phyloP scores from a whole-genome alignment of 1,284 basidiomycete genomes.

The Cystobasidiaceae sp. region DNA sequence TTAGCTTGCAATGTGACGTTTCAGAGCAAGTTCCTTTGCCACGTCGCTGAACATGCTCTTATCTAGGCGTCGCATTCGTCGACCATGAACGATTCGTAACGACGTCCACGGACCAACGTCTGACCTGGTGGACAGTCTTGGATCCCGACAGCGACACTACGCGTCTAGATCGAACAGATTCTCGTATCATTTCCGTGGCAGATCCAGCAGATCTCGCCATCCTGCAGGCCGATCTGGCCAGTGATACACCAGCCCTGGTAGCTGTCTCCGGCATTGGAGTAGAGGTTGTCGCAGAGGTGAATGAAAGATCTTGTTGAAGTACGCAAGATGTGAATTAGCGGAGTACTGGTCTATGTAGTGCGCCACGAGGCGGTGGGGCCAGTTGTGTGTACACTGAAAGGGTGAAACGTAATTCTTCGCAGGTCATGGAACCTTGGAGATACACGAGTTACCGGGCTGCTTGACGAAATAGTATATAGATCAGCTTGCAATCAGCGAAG shows the following conservation, averaged over 20 bases:
- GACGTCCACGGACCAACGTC: slow-evolving; percentile 19
- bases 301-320: too few relatives aligned
- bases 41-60: neutral
- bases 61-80: slow-evolving; percentile 2
- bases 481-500: too few relatives aligned
- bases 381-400: too few relatives aligned
- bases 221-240: neutral
- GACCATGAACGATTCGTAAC: neutral
- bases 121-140: neutral
- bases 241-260: neutral
- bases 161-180: neutral
- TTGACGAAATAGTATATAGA: too few relatives aligned
- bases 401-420: too few relatives aligned
- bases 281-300: too few relatives aligned
- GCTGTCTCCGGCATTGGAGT: slow-evolving; percentile 9
- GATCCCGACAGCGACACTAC: neutral
- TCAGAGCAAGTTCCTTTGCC: neutral
- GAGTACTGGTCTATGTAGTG: too few relatives aligned
- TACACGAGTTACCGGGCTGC: too few relatives aligned
- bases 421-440: too few relatives aligned
- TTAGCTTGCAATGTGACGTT: neutral
- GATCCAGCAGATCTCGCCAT: neutral
- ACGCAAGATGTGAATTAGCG: too few relatives aligned
- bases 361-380: too few relatives aligned
- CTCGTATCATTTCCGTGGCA: slow-evolving; percentile 2